Base-by-base conservation (phyloP, 257 asterid genomes). In the Knoxia roxburghii region DNA sequence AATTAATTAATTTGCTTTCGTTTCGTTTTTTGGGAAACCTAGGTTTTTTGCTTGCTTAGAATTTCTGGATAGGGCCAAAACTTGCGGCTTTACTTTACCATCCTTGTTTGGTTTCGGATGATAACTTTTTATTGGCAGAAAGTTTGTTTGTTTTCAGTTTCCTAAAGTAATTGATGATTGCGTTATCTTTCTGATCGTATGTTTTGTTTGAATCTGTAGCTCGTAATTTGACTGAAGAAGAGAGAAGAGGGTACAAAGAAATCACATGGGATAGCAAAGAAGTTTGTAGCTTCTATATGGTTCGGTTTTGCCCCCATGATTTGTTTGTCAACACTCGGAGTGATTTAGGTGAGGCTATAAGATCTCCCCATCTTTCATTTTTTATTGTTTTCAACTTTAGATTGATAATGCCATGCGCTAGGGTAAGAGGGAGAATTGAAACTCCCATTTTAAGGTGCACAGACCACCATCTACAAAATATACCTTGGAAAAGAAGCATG, bases 291-390 rank as follows among this genome's bases (percentile, higher is more conserved):
- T 88, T 83, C 85, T 90, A 84, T 66, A 94, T 94, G 99, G 85
- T 94, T 78, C 95, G 95, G 32, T 94, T 94, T 79, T 94, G 99
- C 69, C 99, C 97, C 56, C 97, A 94, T 41, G 99, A 94, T 84
- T 77, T 94, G 83, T 94, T 94, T 73, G 95, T 94, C 68, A 94
- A 90, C 81, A 94, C 99, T 51, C 79, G 86, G 24, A 94, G 99
- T 72, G 99, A 94, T 80, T 72, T 94, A 75, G 97, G 97, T 94
- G 70, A 73, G 74, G 70, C 65, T 41, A 27, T 12, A 10, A 60
- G 33, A 59, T 68, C 37, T 61, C 70, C 49, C 8, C 5, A 29
- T 51, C 52, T 59, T 64, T 67, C 15, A 37, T 37, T 58, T 43
- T 7, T 55, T 37, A 9, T 48, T 32, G 24, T 41, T 50, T 59